Conservation (phyloP, 768 basidiomycete species). For the Pleurotus tuber-regium region DNA sequence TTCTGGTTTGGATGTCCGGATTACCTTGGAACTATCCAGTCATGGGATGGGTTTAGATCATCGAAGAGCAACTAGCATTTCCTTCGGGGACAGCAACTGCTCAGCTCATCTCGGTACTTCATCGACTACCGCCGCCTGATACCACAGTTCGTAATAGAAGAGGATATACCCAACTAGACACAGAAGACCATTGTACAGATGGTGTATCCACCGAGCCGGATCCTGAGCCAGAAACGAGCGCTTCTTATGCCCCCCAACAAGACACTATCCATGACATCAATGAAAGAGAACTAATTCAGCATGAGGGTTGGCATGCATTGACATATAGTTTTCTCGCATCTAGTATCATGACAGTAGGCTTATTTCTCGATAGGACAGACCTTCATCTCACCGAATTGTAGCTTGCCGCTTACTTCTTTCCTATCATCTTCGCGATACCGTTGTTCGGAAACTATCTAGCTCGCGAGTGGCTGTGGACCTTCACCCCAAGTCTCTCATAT, state of each 20-base stretch:
- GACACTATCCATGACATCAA: constrained; percentile 25
- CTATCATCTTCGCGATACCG: constrained; percentile 83
- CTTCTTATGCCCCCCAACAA: constrained; percentile 19
- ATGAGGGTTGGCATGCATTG: constrained; percentile 76
- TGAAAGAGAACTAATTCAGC: constrained; percentile 51
- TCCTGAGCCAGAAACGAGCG: constrained; percentile 15
- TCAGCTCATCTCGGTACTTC: constrained; percentile 89
- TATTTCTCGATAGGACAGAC: constrained; percentile 3
- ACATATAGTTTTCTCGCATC: constrained; percentile 78
- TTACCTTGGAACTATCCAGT: constrained; percentile 11
- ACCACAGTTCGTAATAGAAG: constrained; percentile 49
- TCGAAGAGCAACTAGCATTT: constrained; percentile 91
- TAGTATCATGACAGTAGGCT: constrained; percentile 68
- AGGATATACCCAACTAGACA: constrained; percentile 50
- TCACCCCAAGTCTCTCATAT: constrained; percentile 89
- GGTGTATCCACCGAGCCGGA: constrained; percentile 11
- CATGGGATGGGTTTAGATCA: no score
- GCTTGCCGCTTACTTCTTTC: constrained; percentile 88
- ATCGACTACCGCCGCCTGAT: constrained; percentile 68
- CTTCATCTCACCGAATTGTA: constrained; percentile 27
- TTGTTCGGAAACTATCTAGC: constrained; percentile 83
- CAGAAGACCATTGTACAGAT: constrained; percentile 29
- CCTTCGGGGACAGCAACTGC: constrained; percentile 97
- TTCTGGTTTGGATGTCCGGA: background rate
- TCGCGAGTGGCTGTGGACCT: constrained; percentile 88